Percentiles rank a stretch among this genome's conserved stretches.
phyloP scores from a whole-genome alignment of 805 yeast genomes.

The Wickerhamiella brachini region DNA sequence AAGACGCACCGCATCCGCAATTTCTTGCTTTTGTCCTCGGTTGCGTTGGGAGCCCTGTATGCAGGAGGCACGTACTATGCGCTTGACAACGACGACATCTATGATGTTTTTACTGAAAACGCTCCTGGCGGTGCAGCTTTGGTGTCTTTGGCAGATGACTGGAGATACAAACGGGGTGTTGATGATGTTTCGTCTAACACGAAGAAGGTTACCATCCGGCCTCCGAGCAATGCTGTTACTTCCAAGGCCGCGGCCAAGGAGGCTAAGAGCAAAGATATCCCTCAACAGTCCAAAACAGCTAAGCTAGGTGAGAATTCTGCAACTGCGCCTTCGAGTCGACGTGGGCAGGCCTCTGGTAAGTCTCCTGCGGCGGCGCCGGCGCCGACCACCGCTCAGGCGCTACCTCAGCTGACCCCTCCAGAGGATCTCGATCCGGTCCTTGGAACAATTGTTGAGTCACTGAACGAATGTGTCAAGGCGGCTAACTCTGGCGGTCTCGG shows the following conservation, averaged over 20 bases:
- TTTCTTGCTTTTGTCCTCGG: slow-evolving; percentile 18
- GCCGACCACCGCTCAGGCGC: slow-evolving; percentile 4
- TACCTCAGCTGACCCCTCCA: slow-evolving; percentile 8
- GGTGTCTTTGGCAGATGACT: slow-evolving; percentile 37
- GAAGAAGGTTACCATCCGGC: slow-evolving; percentile 20
- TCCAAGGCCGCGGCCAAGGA: slow-evolving; percentile 9
- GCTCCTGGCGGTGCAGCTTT: slow-evolving; percentile 50
- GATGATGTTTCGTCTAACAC: slow-evolving; percentile 14
- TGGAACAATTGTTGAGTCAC: slow-evolving; percentile 13
- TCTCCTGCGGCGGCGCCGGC: neutral
- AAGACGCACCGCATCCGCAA: slow-evolving; percentile 22
- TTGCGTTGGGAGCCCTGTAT: slow-evolving; percentile 29
- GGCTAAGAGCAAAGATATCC: slow-evolving; percentile 4
- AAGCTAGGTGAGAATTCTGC: neutral
- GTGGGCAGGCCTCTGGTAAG: neutral
- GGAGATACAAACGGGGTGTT: slow-evolving; percentile 4
- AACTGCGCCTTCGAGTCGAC: neutral
- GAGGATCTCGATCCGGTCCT: slow-evolving; percentile 17
- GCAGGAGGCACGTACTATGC: slow-evolving; percentile 50
- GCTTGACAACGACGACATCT: slow-evolving; percentile 42
- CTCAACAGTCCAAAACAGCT: slow-evolving; percentile 8
- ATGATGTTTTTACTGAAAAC: slow-evolving; percentile 46
- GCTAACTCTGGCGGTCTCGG: slow-evolving; percentile 8
- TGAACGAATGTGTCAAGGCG: slow-evolving; percentile 15
- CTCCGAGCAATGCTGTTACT: neutral